Conservation (phyloP, 805 yeast species). For the Yarrowia sp. region DNA sequence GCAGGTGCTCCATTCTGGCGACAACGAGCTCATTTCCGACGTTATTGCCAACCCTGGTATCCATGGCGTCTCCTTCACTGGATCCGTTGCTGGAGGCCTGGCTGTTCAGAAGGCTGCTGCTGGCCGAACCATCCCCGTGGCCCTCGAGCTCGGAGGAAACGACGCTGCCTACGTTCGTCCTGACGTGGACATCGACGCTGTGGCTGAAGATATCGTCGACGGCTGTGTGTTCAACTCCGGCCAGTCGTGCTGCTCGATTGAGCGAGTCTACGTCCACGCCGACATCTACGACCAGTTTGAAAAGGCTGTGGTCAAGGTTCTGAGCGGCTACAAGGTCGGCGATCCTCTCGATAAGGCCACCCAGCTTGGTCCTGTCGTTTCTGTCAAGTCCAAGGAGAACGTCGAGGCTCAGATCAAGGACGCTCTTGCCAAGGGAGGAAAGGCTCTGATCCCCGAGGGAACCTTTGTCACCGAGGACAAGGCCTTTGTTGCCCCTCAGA, state of each 20-base stretch:
- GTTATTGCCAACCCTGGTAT: conserved; percentile 70
- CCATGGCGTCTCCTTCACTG: conserved; percentile 85
- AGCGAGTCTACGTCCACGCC: conserved; percentile 82
- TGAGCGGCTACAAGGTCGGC: conserved; percentile 68
- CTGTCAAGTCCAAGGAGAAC: conserved; percentile 58
- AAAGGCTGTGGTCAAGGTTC: conserved; percentile 60
- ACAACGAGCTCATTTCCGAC: conserved; percentile 71
- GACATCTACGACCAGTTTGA: conserved; percentile 72
- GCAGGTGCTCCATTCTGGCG: conserved; percentile 78
- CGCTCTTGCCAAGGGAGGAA: conserved; percentile 64
- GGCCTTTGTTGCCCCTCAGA: conserved; percentile 80
- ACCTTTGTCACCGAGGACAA: conserved; percentile 65
- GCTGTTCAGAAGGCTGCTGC: conserved; percentile 72
- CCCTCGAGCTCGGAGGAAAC: conserved; percentile 89
- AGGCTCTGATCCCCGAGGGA: conserved; percentile 56
- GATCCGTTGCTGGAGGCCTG: conserved; percentile 83
- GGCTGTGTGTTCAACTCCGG: conserved; percentile 91
- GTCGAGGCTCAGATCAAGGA: conserved; percentile 56
- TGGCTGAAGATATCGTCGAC: conserved; percentile 69
- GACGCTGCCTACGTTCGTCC: conserved; percentile 84
- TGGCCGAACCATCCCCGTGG: conserved; percentile 79
- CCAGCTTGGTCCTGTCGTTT: conserved; percentile 71
- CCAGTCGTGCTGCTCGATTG: conserved; percentile 93
- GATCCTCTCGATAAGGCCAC: conserved; percentile 75
- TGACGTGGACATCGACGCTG: conserved; percentile 69